phyloP scores from a whole-genome alignment of 305 asterid species.

The Fraxinus sp. region DNA sequence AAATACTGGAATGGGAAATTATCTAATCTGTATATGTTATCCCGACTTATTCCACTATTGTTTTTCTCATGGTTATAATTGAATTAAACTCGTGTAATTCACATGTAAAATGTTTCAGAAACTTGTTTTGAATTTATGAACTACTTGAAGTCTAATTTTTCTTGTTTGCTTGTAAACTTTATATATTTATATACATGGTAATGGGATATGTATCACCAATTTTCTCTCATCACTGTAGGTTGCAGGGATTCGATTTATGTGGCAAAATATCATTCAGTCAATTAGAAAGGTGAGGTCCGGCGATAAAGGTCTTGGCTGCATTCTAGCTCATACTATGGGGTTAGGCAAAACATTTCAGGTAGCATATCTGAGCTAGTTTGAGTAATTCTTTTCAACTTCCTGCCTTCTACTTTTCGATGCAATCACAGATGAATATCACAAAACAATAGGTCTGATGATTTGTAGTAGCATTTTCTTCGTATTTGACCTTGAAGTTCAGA shows the following conservation, averaged over 20 bases:
- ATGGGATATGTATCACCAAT: conserved; percentile 2
- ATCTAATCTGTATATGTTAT: conserved; percentile 10
- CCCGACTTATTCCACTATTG: not conserved
- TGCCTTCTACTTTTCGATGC: conserved; percentile 7
- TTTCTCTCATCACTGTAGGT: conserved; percentile 46
- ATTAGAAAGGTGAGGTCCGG: conserved; percentile 80
- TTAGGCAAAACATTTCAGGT: conserved; percentile 99
- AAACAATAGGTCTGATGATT: conserved; percentile 15
- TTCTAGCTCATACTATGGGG: conserved; percentile 99
- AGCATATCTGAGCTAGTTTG: conserved; percentile 29
- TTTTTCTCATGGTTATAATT: conserved; percentile 2
- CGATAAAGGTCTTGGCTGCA: conserved; percentile 97
- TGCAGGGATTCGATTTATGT: conserved; percentile 91
- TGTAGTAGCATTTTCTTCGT: not conserved
- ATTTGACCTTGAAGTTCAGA: not conserved
- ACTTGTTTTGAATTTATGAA: conserved; percentile 17
- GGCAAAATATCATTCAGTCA: conserved; percentile 93
- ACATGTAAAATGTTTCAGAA: conserved; percentile 9
- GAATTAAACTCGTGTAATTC: not conserved
- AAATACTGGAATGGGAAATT: conserved; percentile 16
- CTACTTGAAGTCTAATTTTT: conserved; percentile 16
- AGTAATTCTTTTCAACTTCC: conserved; percentile 5
- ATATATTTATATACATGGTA: conserved; percentile 10
- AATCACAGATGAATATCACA: conserved; percentile 11
- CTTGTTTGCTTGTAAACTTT: conserved; percentile 12